A percentile compares a stretch with the other conserved stretches of the same genome.
Evolutionary conservation across 2,329 filamentous ascomycete species (phyloP).

Genomic region (Aphanocladium album): DNA sequence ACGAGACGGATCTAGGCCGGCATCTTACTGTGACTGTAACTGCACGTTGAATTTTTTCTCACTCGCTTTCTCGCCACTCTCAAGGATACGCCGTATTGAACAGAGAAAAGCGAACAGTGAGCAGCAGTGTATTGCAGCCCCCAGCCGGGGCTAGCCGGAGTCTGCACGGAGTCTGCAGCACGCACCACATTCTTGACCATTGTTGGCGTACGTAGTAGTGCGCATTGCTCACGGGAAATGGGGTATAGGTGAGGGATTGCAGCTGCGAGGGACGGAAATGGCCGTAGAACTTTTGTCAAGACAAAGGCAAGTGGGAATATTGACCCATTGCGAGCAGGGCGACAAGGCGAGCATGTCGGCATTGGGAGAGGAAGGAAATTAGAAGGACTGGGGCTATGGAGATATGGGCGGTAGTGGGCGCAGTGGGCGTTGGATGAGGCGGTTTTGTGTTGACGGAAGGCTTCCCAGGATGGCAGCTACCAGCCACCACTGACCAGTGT

Average conservation of each 20-base stretch:
- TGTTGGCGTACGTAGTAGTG: background rate
- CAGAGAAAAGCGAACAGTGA: background rate
- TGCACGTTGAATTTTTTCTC: background rate
- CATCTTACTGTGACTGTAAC: background rate
- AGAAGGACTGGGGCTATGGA: slow-evolving; percentile 12
- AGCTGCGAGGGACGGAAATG: background rate
- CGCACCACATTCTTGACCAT: slow-evolving; percentile 1
- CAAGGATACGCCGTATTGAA: background rate
- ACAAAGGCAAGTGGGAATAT: background rate
- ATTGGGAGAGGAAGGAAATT: slow-evolving; percentile 5
- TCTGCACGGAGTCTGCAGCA: background rate
- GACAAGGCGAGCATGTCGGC: background rate
- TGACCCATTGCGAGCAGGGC: slow-evolving; percentile 1
- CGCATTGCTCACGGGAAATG: background rate
- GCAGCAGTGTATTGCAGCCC: background rate
- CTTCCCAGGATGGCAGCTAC: slow-evolving; percentile 1
- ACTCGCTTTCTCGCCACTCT: background rate
- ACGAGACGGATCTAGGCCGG: background rate
- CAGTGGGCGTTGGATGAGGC: background rate
- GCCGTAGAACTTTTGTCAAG: slow-evolving; percentile 1
- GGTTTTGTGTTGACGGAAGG: slow-evolving; percentile 4
- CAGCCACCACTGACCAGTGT: too few relatives aligned
- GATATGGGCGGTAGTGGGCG: background rate
- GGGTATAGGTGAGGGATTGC: background rate
- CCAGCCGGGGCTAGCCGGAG: slow-evolving; percentile 7